Evolutionary conservation across 225 moss, liverwort and hornwort species (phyloP), one percentile per base, ranked within the genome.

Genomic region (Antitrichia curtipendula): DNA sequence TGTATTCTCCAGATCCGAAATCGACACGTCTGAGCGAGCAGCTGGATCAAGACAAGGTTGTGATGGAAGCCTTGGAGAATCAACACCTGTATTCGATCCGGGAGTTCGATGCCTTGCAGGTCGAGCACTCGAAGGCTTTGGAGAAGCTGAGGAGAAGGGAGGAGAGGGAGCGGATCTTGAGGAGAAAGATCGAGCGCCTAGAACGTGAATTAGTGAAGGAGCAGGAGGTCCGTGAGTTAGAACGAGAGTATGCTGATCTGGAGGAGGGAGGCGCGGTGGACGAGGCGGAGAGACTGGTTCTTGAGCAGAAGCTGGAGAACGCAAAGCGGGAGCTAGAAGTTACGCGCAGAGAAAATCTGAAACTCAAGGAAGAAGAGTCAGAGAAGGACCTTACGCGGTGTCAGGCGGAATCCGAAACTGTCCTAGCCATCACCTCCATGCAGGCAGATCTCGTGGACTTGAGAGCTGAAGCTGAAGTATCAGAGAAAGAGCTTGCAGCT

Each of bases 351-450:
- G 91, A 93, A n/a, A 94, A 95, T 56, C 83, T 84, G 45, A 90
- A 89, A 82, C 95, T 96, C 41, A 94, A 93, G 86, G 90, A 87
- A 65, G 94, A 96, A 85, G 98, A 98, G 73, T 89, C 86, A 14
- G 95, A 98, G 88, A 96, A 91, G 76, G 95, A 97, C 83, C 75
- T 89, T 31, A 96, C 94, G 71, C 95, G 96, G 80, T 96, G 96
- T 66, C 90, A 96, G 86, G 97, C 94, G 65, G 98, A 98, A 86
- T 94, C 91, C n/a, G 96, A 97, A 84, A 97, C 98, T n/a, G 97
- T 95, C 54, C 89, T 93, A 10, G 95, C 98, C 34, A 95, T 98
- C 86, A 96, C 96, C 21, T 93, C 92, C 72, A 88, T 98, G 96
- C 98, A 98, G 85, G 91, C 93, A 16, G 98, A 96, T 86, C 89